Base-by-base conservation (phyloP, 306 rosid genomes). In the Herpetospermum pedunculosum region DNA sequence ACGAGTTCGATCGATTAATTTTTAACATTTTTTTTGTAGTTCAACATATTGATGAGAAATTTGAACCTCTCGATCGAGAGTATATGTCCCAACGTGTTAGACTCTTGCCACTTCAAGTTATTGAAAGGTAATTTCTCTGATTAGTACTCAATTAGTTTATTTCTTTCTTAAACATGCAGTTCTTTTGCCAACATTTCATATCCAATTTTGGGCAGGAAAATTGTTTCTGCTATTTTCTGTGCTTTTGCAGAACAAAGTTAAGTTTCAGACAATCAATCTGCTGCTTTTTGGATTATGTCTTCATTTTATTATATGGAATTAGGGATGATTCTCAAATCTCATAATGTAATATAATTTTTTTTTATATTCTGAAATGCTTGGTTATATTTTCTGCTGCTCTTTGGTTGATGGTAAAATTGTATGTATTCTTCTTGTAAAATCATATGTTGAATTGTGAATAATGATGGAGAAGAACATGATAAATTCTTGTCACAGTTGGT, bases 401-500 rank as follows among this genome's bases (percentile, higher is more conserved):
- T 67, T 67, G 40, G 72, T 67, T 21, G 52, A 40, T 40, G 64
- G 29, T 58, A 21, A 65, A 38, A 21, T 12, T 64, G 0, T 65
- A 16, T 65, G 49, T 65, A 65, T 65, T 65, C n/a, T 65, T 10
- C n/a, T 65, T 10, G 50, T 65, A 65, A 65, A 10, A 40, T 65
- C 72, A 32, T 60, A 15, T 40, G 47, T 38, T 40, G 19, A 65
- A 65, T 19, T 38, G 18, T 65, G 32, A 40, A 25, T 40, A 13
- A 43, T 21, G 23, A 68, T 68, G 38, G 29, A 68, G 19, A 68
- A 25, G 54, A 68, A 68, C 54, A 43, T 68, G 73, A 68, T 41
- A 68, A 68, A 68, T 68, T 68, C 23, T 68, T 68, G 15, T 68
- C 21, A 68, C 73, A 68, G 53, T 43, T 41, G 73, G 73, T 73